Base-by-base conservation (phyloP, 176 grass and related monocot genomes). In the Oryza rufipogon region DNA sequence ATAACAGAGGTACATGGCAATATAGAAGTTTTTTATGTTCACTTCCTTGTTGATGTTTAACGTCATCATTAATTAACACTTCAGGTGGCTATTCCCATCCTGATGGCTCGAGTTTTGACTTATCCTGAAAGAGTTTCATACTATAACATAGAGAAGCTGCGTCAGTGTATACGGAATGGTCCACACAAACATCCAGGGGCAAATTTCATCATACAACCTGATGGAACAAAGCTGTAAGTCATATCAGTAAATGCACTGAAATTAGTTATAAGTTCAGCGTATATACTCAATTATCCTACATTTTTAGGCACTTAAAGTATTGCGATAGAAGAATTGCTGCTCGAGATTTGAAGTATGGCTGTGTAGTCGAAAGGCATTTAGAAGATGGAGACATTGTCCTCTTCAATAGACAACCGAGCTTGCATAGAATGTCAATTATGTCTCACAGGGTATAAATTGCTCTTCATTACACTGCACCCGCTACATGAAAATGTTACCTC, bases 391-490 rank as follows among this genome's bases (percentile, higher is more conserved):
- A 95, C 70, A 71, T 98, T 85, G 92, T 95, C 68, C 92, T 98
- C 71, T 98, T 98, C 60, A 98, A 98, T 81, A 91, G 95, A 89
- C 95, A 98, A 68, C 95, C 95, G 4, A 98, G 95, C 76, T 87
- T 98, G 82, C 95, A 98, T 90, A 93, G 92, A 88, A 98, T 98
- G 95, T 98, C 95, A 70, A 98, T 98, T 80, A 98, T 98, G 95
- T 95, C 60, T 51, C 95, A 98, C 81, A 88, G 92, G 81, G 95
- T 95, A 90, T 74, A 74, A 74, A 61, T 71, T 23, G 64, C 73
- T 75, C 34, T 26, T 70, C 75, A 51, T 88, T 17, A 44, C 33
- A 38, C 44, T 66, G 12, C 68, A 72, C 16, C 30, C 34, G 39
- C 26, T 86, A 44, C 87, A 79, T 60, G 44, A 38, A 84, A 82